These are phyloP conservation scores for Galeopsis tetrahit DNA, from an alignment of 257 asterid species.

Conservation along the genomic window DNA sequence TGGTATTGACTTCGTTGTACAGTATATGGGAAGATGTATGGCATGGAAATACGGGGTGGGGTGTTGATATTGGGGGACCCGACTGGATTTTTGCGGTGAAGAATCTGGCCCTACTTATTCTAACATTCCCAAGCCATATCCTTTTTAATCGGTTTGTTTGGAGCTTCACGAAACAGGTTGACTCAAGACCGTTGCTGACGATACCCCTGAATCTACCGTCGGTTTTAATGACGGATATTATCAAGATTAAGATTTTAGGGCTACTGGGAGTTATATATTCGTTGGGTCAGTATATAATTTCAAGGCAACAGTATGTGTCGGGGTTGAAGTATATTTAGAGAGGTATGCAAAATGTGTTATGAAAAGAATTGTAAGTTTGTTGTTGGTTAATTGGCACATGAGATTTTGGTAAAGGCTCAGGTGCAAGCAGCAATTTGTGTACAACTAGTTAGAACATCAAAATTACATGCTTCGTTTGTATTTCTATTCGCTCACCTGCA, in stretches of 20 bases:
- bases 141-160: conserved; percentile 91
- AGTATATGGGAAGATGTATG: conserved; percentile 92
- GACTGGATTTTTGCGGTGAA: conserved; percentile 91
- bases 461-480: conserved; percentile 39
- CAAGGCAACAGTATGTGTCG: conserved; percentile 83
- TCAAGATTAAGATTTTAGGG: conserved; percentile 88
- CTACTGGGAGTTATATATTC: conserved; percentile 91
- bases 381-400: conserved; percentile 46
- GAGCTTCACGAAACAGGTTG: conserved; percentile 80
- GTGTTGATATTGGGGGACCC: conserved; percentile 83
- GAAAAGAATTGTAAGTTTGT: conserved; percentile 29
- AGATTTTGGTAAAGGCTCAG: conserved; percentile 43
- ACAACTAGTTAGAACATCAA: conserved; percentile 29
- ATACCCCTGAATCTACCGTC: conserved; percentile 88
- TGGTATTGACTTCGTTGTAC: conserved; percentile 68
- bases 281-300: conserved; percentile 80
- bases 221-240: conserved; percentile 68
- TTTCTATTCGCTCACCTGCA: conserved; percentile 28
- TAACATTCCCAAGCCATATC: conserved; percentile 90
- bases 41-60: conserved; percentile 88
- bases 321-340: conserved; percentile 77
- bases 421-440: conserved; percentile 34
- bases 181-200: conserved; percentile 65
- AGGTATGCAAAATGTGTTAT: not conserved
- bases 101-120: conserved; percentile 84